Conservation (phyloP, 352 stramenopile species). For the Globisporangium heterothallicum region DNA sequence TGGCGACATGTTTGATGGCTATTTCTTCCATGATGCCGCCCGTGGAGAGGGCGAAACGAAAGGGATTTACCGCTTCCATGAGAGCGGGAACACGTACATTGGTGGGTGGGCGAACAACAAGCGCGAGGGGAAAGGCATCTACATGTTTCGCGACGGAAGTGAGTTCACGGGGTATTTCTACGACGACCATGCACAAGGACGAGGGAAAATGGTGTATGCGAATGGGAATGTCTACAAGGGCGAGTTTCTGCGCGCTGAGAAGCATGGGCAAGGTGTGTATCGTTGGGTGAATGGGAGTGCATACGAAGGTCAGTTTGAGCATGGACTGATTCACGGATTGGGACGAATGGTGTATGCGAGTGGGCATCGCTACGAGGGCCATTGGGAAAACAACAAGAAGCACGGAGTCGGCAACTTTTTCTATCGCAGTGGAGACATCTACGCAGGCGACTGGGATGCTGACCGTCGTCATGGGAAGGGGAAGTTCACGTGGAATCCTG, state of each 20-base stretch:
- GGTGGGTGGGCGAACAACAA: slow-evolving; percentile 59
- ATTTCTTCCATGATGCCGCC: slow-evolving; percentile 45
- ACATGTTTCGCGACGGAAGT: slow-evolving; percentile 53
- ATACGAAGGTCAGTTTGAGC: slow-evolving; percentile 67
- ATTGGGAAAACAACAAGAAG: slow-evolving; percentile 64
- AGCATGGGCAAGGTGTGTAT: slow-evolving; percentile 56
- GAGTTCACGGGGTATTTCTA: slow-evolving; percentile 54
- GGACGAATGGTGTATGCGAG: slow-evolving; percentile 60
- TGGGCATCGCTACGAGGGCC: slow-evolving; percentile 56
- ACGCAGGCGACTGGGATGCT: slow-evolving; percentile 60
- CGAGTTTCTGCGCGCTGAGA: slow-evolving; percentile 57
- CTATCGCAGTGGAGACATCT: slow-evolving; percentile 82
- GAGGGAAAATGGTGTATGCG: slow-evolving; percentile 71
- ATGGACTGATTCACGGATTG: slow-evolving; percentile 55
- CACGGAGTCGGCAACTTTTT: slow-evolving; percentile 75
- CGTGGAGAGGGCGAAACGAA: slow-evolving; percentile 47
- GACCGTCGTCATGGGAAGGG: slow-evolving; percentile 54
- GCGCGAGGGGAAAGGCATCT: slow-evolving; percentile 67
- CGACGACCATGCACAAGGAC: slow-evolving; percentile 62
- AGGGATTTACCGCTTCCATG: slow-evolving; percentile 59
- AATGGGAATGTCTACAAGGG: slow-evolving; percentile 85
- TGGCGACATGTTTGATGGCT: slow-evolving; percentile 68
- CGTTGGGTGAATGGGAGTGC: slow-evolving; percentile 74
- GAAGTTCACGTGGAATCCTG: slow-evolving; percentile 58
- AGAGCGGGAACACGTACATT: slow-evolving; percentile 62